Conservation (phyloP, 495 filamentous ascomycete genomes). For the Viridothelium virens region DNA sequence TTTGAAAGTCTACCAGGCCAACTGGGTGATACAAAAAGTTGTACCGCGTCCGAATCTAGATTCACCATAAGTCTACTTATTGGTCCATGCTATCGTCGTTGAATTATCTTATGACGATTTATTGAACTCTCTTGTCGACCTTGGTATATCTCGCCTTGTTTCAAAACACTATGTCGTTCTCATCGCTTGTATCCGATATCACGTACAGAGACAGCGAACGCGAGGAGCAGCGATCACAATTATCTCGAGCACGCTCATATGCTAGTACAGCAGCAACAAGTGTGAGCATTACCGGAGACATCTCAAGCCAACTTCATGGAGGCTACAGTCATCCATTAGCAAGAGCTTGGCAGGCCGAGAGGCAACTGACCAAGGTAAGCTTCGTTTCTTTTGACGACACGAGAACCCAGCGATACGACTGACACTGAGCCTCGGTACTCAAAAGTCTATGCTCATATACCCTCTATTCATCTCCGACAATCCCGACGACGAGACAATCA, state of each 20-base stretch:
- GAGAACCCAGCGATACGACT: neutral
- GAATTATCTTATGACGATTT: too few species aligned
- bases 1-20: too few species aligned
- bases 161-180: constrained; percentile 68
- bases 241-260: constrained; percentile 70
- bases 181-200: constrained; percentile 78
- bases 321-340: constrained; percentile 90
- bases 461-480: constrained; percentile 93
- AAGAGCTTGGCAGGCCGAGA: constrained; percentile 89
- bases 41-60: too few species aligned
- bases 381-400: neutral
- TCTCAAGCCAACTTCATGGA: constrained; percentile 88
- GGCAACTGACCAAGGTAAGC: constrained; percentile 87
- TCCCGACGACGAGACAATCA: constrained; percentile 81
- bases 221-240: constrained; percentile 53
- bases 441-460: constrained; percentile 93
- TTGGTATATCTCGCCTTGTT: neutral
- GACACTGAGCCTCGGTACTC: neutral
- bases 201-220: constrained; percentile 57
- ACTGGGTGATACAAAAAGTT: too few species aligned
- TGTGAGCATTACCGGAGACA: constrained; percentile 85
- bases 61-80: too few species aligned
- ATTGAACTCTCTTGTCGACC: neutral
- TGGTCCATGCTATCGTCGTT: too few species aligned
- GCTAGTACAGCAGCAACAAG: constrained; percentile 86